These are phyloP conservation scores for Yamadazyma paraphyllophila DNA, from an alignment of 805 yeast species.

Conservation along the genomic window DNA sequence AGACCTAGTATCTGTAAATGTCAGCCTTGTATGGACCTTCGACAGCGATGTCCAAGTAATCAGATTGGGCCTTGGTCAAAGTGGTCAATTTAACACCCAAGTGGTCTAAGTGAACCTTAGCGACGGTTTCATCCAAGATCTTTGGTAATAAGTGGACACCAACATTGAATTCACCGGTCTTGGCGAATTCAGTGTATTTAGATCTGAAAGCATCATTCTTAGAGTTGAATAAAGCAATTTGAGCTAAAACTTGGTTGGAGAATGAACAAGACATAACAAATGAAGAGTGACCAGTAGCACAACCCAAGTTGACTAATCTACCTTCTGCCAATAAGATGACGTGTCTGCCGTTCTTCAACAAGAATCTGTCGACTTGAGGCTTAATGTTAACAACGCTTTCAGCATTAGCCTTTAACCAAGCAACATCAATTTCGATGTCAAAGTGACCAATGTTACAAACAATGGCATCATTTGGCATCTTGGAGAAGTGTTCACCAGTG, in stretches of 20 bases:
- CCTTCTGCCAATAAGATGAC: conserved; percentile 96
- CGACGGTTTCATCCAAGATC: conserved; percentile 98
- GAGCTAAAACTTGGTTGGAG: conserved; percentile 99
- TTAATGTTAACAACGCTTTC: conserved; percentile 92
- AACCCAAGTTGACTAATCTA: conserved; percentile 98
- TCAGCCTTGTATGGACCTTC: conserved; percentile 99
- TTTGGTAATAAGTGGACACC: conserved; percentile 98
- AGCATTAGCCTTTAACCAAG: conserved; percentile 96
- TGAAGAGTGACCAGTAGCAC: conserved; percentile 99
- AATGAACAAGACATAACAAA: conserved; percentile 99
- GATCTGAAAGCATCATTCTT: conserved; percentile 75
- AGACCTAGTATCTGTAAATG: conserved; percentile 86
- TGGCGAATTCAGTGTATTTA: conserved; percentile 83
- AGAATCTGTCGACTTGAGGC: conserved; percentile 98
- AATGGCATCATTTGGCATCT: conserved; percentile 99
- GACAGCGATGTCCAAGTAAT: conserved; percentile 85
- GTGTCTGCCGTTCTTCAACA: conserved; percentile 87
- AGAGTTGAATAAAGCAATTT: conserved; percentile 94
- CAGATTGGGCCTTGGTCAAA: conserved; percentile 80
- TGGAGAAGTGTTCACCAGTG: conserved; percentile 79
- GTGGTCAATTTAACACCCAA: conserved; percentile 84
- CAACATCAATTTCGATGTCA: conserved; percentile 98
- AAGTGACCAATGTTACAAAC: conserved; percentile 99
- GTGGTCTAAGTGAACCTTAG: conserved; percentile 93
- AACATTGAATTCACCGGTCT: conserved; percentile 84